These are phyloP conservation scores for Rosa chinensis DNA, from an alignment of 306 rosid genomes.

Conservation along the genomic window DNA sequence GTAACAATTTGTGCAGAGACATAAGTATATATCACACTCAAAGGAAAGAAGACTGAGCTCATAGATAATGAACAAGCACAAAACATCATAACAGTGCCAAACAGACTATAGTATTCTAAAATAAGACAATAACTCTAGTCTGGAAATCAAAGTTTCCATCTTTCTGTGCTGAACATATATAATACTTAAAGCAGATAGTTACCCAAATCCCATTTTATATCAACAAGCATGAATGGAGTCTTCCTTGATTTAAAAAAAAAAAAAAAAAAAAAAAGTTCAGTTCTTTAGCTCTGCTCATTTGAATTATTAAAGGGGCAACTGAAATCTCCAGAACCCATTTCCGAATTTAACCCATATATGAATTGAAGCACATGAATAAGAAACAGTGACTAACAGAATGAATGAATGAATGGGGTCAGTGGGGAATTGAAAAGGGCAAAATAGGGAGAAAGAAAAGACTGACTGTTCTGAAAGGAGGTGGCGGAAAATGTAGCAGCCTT, in stretches of 20 bases:
- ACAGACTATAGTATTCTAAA: neutral
- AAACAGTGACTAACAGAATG: neutral
- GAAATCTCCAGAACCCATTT: neutral
- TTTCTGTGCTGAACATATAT: too few relatives aligned
- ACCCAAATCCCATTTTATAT: constrained; percentile 5
- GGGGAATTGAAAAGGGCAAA: constrained; percentile 3
- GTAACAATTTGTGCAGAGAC: constrained; percentile 16
- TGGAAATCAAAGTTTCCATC: neutral
- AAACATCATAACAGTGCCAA: neutral
- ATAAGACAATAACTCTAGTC: neutral
- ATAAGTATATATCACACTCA: constrained; percentile 18
- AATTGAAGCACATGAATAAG: neutral
- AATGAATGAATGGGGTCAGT: neutral
- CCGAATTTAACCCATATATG: neutral
- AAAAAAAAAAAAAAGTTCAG: neutral
- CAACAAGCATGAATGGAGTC: neutral
- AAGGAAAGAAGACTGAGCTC: neutral
- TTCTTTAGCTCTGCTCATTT: neutral
- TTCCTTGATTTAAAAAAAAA: too few relatives aligned
- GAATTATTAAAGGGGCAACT: neutral
- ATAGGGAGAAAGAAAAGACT: constrained; percentile 12
- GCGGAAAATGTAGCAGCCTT: constrained; percentile 35
- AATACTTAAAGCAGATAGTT: neutral
- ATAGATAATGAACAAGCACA: neutral
- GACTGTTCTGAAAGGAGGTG: constrained; percentile 44